Conservation (phyloP, 345 rosid species). For the Eucalyptus guilfoylei region DNA sequence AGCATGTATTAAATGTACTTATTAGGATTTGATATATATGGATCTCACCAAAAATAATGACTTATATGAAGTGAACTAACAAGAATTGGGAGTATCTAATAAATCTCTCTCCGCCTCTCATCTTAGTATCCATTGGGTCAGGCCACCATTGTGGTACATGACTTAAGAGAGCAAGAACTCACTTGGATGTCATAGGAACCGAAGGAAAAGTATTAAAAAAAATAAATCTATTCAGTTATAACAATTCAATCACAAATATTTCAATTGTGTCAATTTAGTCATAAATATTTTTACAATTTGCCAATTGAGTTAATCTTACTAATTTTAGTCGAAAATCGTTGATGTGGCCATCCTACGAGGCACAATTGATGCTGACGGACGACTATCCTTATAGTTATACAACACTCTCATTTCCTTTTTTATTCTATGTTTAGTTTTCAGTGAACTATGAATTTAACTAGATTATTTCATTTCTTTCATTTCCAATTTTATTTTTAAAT, state of each 20-base stretch:
- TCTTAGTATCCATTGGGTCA: too few species aligned
- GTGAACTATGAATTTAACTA: background rate
- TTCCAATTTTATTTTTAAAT: background rate
- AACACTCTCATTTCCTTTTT: background rate
- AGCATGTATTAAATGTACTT: background rate
- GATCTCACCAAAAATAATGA: background rate
- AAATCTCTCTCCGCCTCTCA: background rate
- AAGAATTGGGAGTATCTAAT: background rate
- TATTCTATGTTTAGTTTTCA: background rate
- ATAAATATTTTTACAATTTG: too few species aligned
- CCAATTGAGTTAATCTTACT: too few species aligned
- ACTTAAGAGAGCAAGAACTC: background rate
- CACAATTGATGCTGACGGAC: fast-evolving
- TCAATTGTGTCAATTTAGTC: too few species aligned
- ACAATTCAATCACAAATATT: background rate
- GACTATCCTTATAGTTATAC: background rate
- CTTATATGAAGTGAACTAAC: background rate
- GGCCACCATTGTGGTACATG: too few species aligned
- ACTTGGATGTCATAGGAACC: too few species aligned
- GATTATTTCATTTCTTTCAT: background rate
- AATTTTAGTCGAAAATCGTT: too few species aligned
- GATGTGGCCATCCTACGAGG: background rate
- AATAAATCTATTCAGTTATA: too few species aligned
- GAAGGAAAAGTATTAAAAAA: too few species aligned
- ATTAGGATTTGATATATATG: background rate